Evolutionary conservation across 169 alveolate species (phyloP), one percentile per base, ranked within the genome.

Genomic region (Babesia ovata): DNA sequence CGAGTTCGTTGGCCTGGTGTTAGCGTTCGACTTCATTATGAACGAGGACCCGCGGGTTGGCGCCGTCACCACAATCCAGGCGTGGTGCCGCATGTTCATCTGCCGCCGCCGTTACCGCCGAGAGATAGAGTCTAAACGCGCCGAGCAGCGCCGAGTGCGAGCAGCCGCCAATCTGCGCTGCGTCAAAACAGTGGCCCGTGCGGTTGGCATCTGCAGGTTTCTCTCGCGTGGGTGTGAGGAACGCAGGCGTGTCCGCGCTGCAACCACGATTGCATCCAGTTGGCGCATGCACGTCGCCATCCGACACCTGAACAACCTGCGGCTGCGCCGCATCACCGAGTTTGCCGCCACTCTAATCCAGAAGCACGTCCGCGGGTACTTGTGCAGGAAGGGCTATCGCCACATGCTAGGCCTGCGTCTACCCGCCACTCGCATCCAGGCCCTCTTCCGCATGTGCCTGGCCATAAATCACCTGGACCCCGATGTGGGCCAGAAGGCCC

Each of bases 281-380:
- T 81, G 88, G 88, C 72, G 85, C 19, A 72, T 72, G 88, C 88
- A 81, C 67, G 66, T 33, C 14, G 75, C 77, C 24, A 65, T 81
- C 36, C 63, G 74, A 7, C 61, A 19, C 8, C 50, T 53, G 56
- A 73, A 81, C 74, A 49, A 81, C 73, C 33, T 81, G 56, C 70
- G 79, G 16, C 65, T 69, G 44, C 70, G 48, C n/a, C 54, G 50
- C 19, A 36, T 83, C 45, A 65, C 53, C 13, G 50, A 66, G 29
- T 74, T 59, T 26, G 79, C 90, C n/a, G 90, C 90, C 21, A 75
- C 83, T 14, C 28, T 83, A 22, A 75, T 83, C 29, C 90, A 83
- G 70, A 83, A 69, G 86, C 69, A 83, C 63, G 75, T 75, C 21
- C 56, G 90, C n/a, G 70, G 83, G 16, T 83, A 45, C 59, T 57